These are phyloP conservation scores for Carallia brachiata DNA, from an alignment of 345 rosid genomes.

Conservation along the genomic window DNA sequence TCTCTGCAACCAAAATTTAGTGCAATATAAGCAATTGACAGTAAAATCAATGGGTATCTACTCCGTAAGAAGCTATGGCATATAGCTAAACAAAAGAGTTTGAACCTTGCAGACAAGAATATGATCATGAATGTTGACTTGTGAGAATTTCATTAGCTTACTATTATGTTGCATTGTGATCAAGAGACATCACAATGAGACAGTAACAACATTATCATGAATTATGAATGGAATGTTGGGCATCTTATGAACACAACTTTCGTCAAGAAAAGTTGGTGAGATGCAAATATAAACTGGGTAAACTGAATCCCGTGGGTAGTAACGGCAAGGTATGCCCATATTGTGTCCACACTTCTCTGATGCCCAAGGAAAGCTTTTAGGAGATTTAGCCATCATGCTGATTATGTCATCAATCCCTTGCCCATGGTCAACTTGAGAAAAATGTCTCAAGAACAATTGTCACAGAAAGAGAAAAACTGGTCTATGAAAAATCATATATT, in stretches of 20 bases:
- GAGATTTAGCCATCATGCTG: neutral
- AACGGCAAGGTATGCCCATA: too few relatives aligned
- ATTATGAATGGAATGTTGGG: neutral
- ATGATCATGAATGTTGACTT: too few relatives aligned
- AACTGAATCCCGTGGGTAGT: too few relatives aligned
- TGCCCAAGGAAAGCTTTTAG: too few relatives aligned
- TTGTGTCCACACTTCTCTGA: neutral
- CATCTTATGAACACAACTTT: neutral
- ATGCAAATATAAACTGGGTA: neutral
- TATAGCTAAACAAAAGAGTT: neutral
- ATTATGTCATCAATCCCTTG: neutral
- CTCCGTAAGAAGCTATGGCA: too few relatives aligned
- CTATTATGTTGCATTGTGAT: neutral
- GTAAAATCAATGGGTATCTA: neutral
- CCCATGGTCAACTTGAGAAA: neutral
- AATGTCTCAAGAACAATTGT: neutral
- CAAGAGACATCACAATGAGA: neutral
- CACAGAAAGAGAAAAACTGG: too few relatives aligned
- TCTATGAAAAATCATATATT: neutral
- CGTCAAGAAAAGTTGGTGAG: neutral
- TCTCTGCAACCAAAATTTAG: slow-evolving; percentile 53
- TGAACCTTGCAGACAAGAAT: neutral
- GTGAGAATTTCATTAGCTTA: neutral
- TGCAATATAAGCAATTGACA: neutral
- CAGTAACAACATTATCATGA: neutral